phyloP scores from a whole-genome alignment of 2,329 filamentous ascomycete species.

The Ophiostoma piceae region DNA sequence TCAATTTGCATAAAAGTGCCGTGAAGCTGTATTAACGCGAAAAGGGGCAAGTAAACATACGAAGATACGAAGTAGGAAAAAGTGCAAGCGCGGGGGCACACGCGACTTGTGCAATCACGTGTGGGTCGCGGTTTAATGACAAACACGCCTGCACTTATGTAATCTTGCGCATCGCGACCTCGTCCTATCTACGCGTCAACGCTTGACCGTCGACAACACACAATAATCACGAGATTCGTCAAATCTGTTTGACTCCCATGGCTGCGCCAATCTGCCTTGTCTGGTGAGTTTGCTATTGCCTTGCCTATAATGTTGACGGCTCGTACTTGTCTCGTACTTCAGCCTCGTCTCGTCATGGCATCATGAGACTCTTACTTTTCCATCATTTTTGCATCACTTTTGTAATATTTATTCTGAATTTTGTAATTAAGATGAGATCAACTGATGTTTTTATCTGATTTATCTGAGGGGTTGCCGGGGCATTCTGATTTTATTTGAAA shows the following conservation, averaged over 20 bases:
- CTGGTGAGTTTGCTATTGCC: neutral
- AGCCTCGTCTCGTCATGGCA: neutral
- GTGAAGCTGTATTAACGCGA: neutral
- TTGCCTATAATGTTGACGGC: neutral
- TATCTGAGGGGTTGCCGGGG: neutral
- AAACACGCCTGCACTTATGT: too few species aligned
- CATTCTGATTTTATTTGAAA: neutral
- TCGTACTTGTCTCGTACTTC: neutral
- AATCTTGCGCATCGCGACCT: neutral
- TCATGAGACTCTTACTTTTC: neutral
- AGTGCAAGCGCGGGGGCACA: neutral
- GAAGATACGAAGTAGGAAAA: neutral
- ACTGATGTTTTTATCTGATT: too few species aligned
- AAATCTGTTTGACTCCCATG: neutral
- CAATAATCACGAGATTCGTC: too few species aligned
- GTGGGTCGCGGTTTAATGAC: too few species aligned
- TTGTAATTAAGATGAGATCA: neutral
- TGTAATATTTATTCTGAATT: neutral
- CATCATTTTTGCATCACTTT: neutral
- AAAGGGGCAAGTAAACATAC: slow-evolving; percentile 3
- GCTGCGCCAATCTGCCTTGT: neutral
- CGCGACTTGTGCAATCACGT: neutral
- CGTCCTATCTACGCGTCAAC: neutral
- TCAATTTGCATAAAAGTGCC: neutral
- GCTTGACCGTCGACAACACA: too few species aligned